Evolutionary conservation across 2,329 filamentous ascomycete species (phyloP), one percentile per base, ranked within the genome.

Genomic region (Aureobasidium namibiae): DNA sequence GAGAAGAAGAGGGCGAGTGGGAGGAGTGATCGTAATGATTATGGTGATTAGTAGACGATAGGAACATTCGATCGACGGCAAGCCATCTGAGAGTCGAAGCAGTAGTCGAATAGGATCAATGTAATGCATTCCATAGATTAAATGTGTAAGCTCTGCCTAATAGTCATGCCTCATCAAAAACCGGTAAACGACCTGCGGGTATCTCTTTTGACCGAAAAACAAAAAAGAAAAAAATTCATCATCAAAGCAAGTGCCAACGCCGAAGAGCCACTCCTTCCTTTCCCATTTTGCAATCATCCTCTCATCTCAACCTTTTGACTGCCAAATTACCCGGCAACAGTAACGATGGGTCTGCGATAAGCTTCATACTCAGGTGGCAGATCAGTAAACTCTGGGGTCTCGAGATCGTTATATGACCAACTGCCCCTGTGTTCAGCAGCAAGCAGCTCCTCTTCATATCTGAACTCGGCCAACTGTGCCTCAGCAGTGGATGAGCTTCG

Each of bases 361-460:
- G 33, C 54, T 16, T 57, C 54, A 8, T 57, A 57, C 23, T 39
- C 42, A 1, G 54, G 54, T 4, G 54, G 54, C 11, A 57, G 2
- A 29, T 57, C 54, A 13, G 38, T 24, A 3, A 21, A n/a, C 1
- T 46, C 42, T 18, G 54, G 54, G 1, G 41, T 57, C 10, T 46
- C 54, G 10, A 57, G 31, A 4, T 38, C 33, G 11, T 46, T 18
- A 16, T 46, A 31, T 18, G 33, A 33, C 54, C 54, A 57, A 16
- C 54, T 57, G 23, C 42, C 54, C 29, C 42, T 36, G 24, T 41
- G 41, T 13, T 48, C 33, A 9, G 42, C n/a, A 6, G 64, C 62
- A 60, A 75, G 74, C 59, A 73, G 65, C 36, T 69, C 70, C 7
- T 62, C 57, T 6, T 63, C 60, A 7, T 65, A 60, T 10, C 69